These are phyloP conservation scores for Eimeria maxima DNA, from an alignment of 169 alveolate genomes.

Conservation along the genomic window DNA sequence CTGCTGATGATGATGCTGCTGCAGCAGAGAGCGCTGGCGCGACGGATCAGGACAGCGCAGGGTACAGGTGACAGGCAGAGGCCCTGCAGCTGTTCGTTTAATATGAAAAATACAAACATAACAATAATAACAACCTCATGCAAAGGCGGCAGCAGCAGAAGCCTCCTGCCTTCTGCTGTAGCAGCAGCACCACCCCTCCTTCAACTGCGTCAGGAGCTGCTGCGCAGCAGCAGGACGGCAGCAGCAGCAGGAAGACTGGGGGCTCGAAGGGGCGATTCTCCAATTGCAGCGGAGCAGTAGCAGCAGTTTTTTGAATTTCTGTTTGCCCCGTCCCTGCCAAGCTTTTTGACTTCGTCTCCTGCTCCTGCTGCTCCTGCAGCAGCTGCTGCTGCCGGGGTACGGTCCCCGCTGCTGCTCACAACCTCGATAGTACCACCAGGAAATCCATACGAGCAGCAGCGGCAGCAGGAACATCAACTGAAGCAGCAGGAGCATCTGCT, in stretches of 20 bases:
- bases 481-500: constrained; percentile 22
- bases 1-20: constrained; percentile 8
- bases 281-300: constrained; percentile 4
- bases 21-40: constrained; percentile 63
- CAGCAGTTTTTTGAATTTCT: background rate
- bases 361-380: constrained; percentile 17
- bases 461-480: background rate
- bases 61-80: background rate
- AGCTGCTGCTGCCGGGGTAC: constrained; percentile 2
- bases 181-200: constrained; percentile 51
- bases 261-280: constrained; percentile 5
- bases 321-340: background rate
- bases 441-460: background rate
- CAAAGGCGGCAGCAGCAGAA: constrained; percentile 23
- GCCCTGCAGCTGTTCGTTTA: constrained; percentile 15
- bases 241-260: constrained; percentile 25
- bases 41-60: constrained; percentile 49
- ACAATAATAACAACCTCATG: constrained; percentile 19
- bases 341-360: background rate
- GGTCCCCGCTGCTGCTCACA: constrained; percentile 27
- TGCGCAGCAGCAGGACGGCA: constrained; percentile 59
- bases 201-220: constrained; percentile 47
- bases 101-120: background rate
- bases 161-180: constrained; percentile 35
- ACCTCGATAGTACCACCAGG: background rate